Base-by-base conservation (phyloP, 371 early-diverging fungal species). In the Choanephora cucurbitarum region DNA sequence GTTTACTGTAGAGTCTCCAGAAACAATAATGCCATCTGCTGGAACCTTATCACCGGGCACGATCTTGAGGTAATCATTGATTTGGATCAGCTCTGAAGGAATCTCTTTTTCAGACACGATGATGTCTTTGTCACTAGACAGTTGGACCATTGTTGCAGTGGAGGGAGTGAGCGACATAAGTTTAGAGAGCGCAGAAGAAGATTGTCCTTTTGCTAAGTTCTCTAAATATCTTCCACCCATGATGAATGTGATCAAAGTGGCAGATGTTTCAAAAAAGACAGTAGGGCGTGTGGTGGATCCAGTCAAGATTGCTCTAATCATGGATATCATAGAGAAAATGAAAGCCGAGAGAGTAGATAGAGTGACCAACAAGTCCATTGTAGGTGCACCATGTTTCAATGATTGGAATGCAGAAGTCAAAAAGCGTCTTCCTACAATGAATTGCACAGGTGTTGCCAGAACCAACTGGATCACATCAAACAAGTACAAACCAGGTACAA, bases 341-440 rank as follows among this genome's bases (percentile, higher is more conserved):
- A 89, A 98, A 0, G 97, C 90, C 17, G 90, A 76, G 33, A 90
- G 59, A 0, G 98, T 97, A 15, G 96, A 94, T 3, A 96, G 64
- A 0, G 89, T 80, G 13, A 98, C 84, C 24, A 98, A 73, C n/a
- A 96, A 95, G 69, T 98, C 98, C 98, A 98, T 98, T 23, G 93
- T 98, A 46, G 95, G 91, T 32, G 83, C 82, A 5, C 87, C 82
- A 55, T 95, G 95, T 22, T 66, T 62, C 5, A 95, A 54, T 0
- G 96, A 89, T 64, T 89, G 89, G 69, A 79, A 90, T 2, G 95
- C 87, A 18, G 89, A 77, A 23, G 52, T 56, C 67, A 94, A 89
- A 74, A 98, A 97, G 37, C 86, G 77, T 37, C 69, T 66, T 1
- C 96, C 97, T 15, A 95, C 77, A 13, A 84, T 85, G 73, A 97